Base-by-base conservation (phyloP, 208 protist species). In the Trypanosoma melophagium region DNA sequence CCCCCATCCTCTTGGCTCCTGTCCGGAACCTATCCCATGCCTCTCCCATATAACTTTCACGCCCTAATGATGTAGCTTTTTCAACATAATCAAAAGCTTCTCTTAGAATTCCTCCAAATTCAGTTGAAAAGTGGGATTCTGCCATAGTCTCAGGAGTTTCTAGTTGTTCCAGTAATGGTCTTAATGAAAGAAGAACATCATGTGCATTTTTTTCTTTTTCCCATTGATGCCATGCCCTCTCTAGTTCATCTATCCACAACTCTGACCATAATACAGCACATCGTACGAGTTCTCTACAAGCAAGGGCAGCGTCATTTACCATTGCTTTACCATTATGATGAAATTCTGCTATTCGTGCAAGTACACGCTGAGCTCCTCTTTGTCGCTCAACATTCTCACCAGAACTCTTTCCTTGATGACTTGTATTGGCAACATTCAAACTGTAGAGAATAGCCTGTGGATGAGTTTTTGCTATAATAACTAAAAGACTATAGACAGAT, bases 361-460 rank as follows among this genome's bases (percentile, higher is more conserved):
- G 80, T 21, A 97, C 81, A 59, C 89, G 83, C 75, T 94, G 80
- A 4, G 87, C 74, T n/a, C 83, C 89, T 60, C 78, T 76, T 57
- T 83, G 79, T 53, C 81, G 82, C 71, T 89, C 83, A 59, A 81
- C 35, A 67, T 86, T 80, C 52, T 89, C 87, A 10, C 66, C 41
- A 35, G 58, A 42, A 31, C 42, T 50, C 19, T 66, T 68, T 42
- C 55, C 54, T 62, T 74, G 74, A 77, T 63, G 44, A 61, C 83
- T 91, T 3, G 80, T 81, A 64, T 98, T 98, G 21, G 95, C 97
- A 10, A 99, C 98, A 63, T 98, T 99, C 14, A 99, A 83, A 65
- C 97, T 98, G 88, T 99, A 99, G 17, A 99, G 86, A 31, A 99
- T 84, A 7, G 98, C 98, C 79, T 99, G 99, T 28, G 98, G 98